phyloP scores from a whole-genome alignment of 2,329 filamentous ascomycete species.

The Hymenoscyphus salicellus region DNA sequence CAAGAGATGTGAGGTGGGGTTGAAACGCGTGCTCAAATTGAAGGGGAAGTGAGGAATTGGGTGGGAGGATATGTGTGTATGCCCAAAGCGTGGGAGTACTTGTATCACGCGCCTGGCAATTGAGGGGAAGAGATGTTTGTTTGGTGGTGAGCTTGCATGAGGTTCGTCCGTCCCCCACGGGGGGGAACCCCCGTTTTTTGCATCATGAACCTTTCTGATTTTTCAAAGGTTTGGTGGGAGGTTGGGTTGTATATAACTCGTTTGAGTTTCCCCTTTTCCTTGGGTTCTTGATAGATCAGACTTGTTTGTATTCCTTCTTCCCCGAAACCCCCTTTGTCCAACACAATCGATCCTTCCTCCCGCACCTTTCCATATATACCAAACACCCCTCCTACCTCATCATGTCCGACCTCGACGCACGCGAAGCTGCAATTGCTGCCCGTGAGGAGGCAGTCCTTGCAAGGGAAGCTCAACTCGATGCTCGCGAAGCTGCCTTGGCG shows the following conservation, averaged over 20 bases:
- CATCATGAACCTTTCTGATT: not conserved
- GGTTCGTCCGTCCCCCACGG: not conserved
- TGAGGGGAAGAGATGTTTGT: not conserved
- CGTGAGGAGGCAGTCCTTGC: constrained; percentile 8
- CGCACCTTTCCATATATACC: not conserved
- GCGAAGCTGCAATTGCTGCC: constrained; percentile 12
- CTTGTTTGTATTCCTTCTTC: not conserved
- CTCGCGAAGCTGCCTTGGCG: constrained; percentile 10
- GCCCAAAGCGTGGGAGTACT: constrained; percentile 11
- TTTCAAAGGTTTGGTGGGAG: not conserved
- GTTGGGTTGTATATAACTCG: constrained; percentile 1
- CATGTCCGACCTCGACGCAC: constrained; percentile 16
- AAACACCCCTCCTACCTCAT: not conserved
- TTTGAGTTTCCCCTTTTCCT: not conserved
- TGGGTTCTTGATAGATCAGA: not conserved
- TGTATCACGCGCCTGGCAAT: constrained; percentile 4
- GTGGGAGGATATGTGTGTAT: constrained; percentile 7
- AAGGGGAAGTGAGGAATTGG: not conserved
- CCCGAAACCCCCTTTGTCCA: not conserved
- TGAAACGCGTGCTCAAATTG: not conserved
- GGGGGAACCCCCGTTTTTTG: not conserved
- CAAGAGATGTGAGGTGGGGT: not conserved
- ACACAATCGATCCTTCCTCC: not conserved
- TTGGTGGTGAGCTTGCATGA: not conserved
- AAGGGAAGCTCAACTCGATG: constrained; percentile 8